Percentiles rank a stretch among this genome's conserved stretches.
Conservation (phyloP, 805 yeast species). For the Candida fluviatilis region DNA sequence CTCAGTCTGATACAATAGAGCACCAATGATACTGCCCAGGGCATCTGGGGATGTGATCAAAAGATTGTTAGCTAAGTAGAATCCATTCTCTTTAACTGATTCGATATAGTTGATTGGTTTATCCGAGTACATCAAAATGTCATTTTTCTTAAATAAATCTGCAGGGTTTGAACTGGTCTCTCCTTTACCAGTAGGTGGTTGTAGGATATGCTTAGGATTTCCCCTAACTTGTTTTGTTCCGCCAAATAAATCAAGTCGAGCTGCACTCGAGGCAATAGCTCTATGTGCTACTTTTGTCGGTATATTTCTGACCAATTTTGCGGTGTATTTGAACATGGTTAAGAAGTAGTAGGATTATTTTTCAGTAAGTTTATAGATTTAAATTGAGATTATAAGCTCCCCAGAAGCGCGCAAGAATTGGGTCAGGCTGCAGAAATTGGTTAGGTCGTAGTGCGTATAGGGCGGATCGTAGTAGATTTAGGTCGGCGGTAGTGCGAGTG, state of each 20-base stretch:
- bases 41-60: constrained; percentile 42
- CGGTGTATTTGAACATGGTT: neutral
- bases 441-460: neutral
- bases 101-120: constrained; percentile 43
- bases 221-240: constrained; percentile 3
- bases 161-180: constrained; percentile 40
- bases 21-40: constrained; percentile 39
- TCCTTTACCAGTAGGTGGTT: constrained; percentile 35
- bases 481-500: neutral
- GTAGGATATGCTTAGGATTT: constrained; percentile 5
- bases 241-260: constrained; percentile 5
- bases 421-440: neutral
- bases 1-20: constrained; percentile 52
- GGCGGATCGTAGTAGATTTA: neutral
- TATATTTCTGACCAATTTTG: neutral
- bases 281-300: neutral
- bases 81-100: constrained; percentile 48
- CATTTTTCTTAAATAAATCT: constrained; percentile 40
- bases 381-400: too few relatives aligned
- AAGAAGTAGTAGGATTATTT: too few relatives aligned
- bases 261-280: neutral
- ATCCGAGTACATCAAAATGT: constrained; percentile 37
- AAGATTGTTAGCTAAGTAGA: constrained; percentile 52
- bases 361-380: too few relatives aligned
- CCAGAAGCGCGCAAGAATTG: too few relatives aligned